Evolutionary conservation across 192 early-diverging fungal genomes (phyloP), one percentile per base, ranked within the genome.

Genomic region (Gaertneriomyces sp.): DNA sequence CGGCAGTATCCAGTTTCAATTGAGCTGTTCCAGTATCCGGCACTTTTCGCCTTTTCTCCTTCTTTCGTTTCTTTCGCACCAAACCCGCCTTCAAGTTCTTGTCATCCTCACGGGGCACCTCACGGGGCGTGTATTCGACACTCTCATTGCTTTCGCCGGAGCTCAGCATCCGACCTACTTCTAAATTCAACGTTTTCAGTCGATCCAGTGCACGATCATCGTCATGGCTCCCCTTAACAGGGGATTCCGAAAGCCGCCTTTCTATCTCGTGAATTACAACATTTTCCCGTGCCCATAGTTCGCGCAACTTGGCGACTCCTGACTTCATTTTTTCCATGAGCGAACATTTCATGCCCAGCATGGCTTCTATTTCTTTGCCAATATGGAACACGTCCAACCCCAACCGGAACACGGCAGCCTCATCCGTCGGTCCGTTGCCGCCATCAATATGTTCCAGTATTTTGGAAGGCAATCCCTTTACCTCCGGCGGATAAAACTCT

Each of bases 381-480:
- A 83, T 69, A 9, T 72, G 63, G 62, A 61, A 73, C 14, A 83
- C 53, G 2, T 69, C 70, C 39, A 73, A 64, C 11, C 81, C 81
- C 6, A 83, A 58, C 4, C 64, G 69, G 8, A 77, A 60, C 38
- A 83, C 61, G 9, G 73, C 74, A 10, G 60, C 64, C 20, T 78
- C 78, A 16, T 66, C 45, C 17, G 47, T 38, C 12, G 58, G 60
- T 3, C 53, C 58, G 53, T 14, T 42, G 49, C 19, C 16, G n/a
- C 16, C 39, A n/a, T 68, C 66, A 7, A 58, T 58, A 19, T 58
- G 66, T 33, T 68, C 66, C 5, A 68, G 58, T 6, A 58, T 56
- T 7, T 55, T 58, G 9, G 70, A 74, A 14, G 20, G 17, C 2
- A 33, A 33, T 6, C 53, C 42, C 54, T 50, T 40, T n/a, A 68